Percentiles rank a stretch among this genome's conserved stretches.
phyloP scores from a whole-genome alignment of 257 asterid species.

The Nicotiana knightiana region DNA sequence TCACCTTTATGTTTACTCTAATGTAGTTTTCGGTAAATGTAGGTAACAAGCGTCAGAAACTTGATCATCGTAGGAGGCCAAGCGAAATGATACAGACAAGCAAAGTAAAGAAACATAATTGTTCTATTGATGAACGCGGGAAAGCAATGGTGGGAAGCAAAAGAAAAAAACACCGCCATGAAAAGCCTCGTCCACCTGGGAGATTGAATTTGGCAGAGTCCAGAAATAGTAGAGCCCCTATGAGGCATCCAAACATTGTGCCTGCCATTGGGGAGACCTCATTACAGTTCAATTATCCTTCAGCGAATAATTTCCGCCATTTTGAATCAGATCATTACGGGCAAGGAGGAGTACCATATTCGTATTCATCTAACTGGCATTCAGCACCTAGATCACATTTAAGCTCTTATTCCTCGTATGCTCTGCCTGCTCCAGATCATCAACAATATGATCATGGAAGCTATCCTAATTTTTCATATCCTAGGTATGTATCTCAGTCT shows the following conservation, averaged over 20 bases:
- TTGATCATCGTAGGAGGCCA: constrained; percentile 19
- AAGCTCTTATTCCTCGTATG: constrained; percentile 8
- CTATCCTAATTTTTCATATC: constrained; percentile 16
- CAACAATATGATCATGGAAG: constrained; percentile 13
- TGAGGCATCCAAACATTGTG: constrained; percentile 17
- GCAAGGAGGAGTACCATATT: constrained; percentile 16
- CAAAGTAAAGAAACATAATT: constrained; percentile 13
- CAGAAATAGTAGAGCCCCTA: constrained; percentile 15
- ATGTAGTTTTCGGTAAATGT: constrained; percentile 13
- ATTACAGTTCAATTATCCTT: constrained; percentile 4
- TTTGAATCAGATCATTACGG: background rate
- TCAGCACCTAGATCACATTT: constrained; percentile 18
- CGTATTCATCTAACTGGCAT: constrained; percentile 12
- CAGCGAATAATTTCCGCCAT: constrained; percentile 17
- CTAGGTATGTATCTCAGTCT: constrained; percentile 13
- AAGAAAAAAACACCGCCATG: constrained; percentile 9
- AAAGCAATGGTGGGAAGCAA: constrained; percentile 22
- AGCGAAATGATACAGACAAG: constrained; percentile 17
- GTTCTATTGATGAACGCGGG: constrained; percentile 15
- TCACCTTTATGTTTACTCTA: constrained; percentile 1
- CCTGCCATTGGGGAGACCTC: constrained; percentile 24
- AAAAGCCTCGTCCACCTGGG: constrained; percentile 7
- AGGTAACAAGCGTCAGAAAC: constrained; percentile 34
- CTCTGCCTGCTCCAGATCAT: constrained; percentile 6
- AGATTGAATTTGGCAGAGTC: constrained; percentile 13